phyloP scores from a whole-genome alignment of 2,329 filamentous ascomycete genomes.

The Boeremia exigua region DNA sequence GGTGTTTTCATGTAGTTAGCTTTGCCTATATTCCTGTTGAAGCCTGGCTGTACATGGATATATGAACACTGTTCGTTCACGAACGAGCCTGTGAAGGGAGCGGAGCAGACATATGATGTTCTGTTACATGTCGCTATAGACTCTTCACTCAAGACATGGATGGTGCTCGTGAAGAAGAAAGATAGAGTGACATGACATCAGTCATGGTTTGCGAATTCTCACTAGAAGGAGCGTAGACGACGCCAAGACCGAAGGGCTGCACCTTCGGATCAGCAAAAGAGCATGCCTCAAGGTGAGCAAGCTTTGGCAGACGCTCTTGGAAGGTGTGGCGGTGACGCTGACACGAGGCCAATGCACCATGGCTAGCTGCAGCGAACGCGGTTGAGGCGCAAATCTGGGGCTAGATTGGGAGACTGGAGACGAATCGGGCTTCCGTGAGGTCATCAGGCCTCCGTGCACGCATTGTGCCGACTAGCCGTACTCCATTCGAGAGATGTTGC shows the following conservation, averaged over 20 bases:
- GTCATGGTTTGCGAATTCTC: no score
- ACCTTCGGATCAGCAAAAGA: no score
- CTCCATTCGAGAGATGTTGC: neutral
- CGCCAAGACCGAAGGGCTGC: no score
- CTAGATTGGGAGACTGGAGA: slow-evolving; percentile 5
- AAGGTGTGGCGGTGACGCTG: neutral
- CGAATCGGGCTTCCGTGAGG: slow-evolving; percentile 15
- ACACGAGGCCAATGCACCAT: neutral
- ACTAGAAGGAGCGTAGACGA: no score
- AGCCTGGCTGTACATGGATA: neutral
- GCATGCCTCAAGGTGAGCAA: no score
- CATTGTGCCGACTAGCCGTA: slow-evolving; percentile 1
- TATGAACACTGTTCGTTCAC: neutral
- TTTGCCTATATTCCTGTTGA: neutral
- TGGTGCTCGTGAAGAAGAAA: no score
- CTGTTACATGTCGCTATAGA: no score
- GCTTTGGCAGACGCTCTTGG: neutral
- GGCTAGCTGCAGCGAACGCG: neutral
- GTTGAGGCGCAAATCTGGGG: slow-evolving; percentile 8
- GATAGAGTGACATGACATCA: no score
- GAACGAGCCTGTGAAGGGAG: neutral
- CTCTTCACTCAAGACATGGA: no score
- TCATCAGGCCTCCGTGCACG: slow-evolving; percentile 14
- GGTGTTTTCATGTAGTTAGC: neutral
- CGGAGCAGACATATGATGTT: no score